Base-by-base conservation (phyloP, 352 stramenopile genomes). In the Globisporangium nagaii region DNA sequence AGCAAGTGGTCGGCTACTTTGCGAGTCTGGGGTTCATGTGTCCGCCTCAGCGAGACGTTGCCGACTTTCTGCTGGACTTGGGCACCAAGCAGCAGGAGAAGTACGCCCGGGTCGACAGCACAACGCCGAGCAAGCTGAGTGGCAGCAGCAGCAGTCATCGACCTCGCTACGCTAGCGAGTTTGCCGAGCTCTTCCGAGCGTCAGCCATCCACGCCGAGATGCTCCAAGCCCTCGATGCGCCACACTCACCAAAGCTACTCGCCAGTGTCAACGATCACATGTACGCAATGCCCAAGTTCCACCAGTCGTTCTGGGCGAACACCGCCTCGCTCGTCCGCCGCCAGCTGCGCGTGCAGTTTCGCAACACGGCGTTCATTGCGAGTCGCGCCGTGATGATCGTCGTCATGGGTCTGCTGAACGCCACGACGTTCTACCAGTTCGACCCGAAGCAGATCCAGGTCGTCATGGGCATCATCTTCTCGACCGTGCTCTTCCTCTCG, bases 31-130 rank as follows among this genome's bases (percentile, higher is more conserved):
- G 86, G 22, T 48, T 48, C 7, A 15, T 34, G 6, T 48, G 24
- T 10, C 41, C 41, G 20, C 24, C 24, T 2, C 13, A 53, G 27
- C 86, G 83, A 51, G 91, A 97, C 55, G 62, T 90, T 3, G 89
- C 89, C 11, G 91, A 98, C 64, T 98, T 96, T 62, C 63, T 98
- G 44, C 59, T 96, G 35, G 80, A 83, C 30, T 31, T 85, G 4
- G 67, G 65, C 9, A 83, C 74, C 0, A 40, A 66, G 30, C 67
- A 79, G 53, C 71, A 80, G 56, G n/a, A n/a, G n/a, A n/a, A n/a
- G n/a, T n/a, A n/a, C n/a, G n/a, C n/a, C n/a, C n/a, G n/a, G n/a
- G n/a, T n/a, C n/a, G n/a, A n/a, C n/a, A n/a, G n/a, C n/a, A n/a
- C n/a, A n/a, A n/a, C n/a, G n/a, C n/a, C n/a, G n/a, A n/a, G n/a